phyloP scores from a whole-genome alignment of 129 eudicot species.

The Tagetes erecta region DNA sequence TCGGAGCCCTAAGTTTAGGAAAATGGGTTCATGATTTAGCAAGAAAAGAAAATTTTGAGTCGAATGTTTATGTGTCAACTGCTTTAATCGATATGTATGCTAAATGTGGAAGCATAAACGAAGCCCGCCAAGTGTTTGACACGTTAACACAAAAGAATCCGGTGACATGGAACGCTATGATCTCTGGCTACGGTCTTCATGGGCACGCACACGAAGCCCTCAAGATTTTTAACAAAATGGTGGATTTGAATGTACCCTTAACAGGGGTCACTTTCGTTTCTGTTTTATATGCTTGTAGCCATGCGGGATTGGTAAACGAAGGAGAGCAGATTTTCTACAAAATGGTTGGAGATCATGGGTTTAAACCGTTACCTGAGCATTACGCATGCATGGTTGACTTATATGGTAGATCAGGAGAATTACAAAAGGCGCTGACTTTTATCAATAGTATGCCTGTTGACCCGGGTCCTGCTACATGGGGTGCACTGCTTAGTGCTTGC shows the following conservation, averaged over 20 bases:
- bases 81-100: constrained; percentile 95
- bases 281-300: constrained; percentile 87
- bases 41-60: constrained; percentile 47
- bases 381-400: constrained; percentile 98
- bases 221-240: constrained; percentile 56
- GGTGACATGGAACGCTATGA: constrained; percentile 96
- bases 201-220: constrained; percentile 85
- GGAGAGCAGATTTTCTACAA: constrained; percentile 66
- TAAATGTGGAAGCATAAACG: constrained; percentile 81
- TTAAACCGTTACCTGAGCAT: constrained; percentile 72
- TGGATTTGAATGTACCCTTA: constrained; percentile 45
- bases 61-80: constrained; percentile 72
- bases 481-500: constrained; percentile 88
- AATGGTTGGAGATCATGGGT: constrained; percentile 68
- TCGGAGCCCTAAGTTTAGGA: constrained; percentile 83
- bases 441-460: constrained; percentile 64
- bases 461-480: constrained; percentile 83
- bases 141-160: constrained; percentile 58
- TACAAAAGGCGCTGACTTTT: constrained; percentile 70
- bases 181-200: constrained; percentile 90
- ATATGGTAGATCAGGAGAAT: constrained; percentile 78
- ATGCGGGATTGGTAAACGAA: constrained; percentile 76
- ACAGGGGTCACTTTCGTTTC: constrained; percentile 68
- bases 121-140: constrained; percentile 68
- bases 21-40: constrained; percentile 86